Conservation (phyloP, 805 yeast species). For the Zygosaccharomyces lentus region DNA sequence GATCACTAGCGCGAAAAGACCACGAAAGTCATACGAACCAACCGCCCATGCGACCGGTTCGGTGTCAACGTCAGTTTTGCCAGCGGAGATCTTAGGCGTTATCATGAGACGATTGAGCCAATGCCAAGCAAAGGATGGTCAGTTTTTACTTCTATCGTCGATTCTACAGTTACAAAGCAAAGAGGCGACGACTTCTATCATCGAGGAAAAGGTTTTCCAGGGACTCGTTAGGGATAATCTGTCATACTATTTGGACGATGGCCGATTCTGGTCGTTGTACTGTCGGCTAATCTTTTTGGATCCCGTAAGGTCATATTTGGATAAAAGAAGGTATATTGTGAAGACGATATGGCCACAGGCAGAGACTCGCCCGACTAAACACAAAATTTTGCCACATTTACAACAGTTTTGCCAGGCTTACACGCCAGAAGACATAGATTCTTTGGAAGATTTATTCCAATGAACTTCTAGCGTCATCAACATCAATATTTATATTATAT, state of each 20-base stretch:
- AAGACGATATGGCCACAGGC: constrained; percentile 22
- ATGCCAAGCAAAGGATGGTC: constrained; percentile 16
- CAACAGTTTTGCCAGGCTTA: constrained; percentile 25
- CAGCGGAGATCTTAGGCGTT: constrained; percentile 13
- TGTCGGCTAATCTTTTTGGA: constrained; percentile 28
- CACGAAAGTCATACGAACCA: constrained; percentile 18
- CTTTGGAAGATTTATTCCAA: constrained; percentile 15
- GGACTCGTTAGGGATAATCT: constrained; percentile 18
- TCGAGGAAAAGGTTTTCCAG: constrained; percentile 25
- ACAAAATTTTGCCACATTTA: constrained; percentile 5
- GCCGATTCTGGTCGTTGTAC: constrained; percentile 29
- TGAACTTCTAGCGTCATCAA: not conserved
- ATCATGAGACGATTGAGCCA: constrained; percentile 21
- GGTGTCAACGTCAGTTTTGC: constrained; percentile 4
- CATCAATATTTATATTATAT: too few species aligned
- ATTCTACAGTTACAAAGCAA: constrained; percentile 25
- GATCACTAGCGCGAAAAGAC: not conserved
- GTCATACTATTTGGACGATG: constrained; percentile 21
- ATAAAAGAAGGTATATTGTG: constrained; percentile 23
- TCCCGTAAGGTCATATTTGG: constrained; percentile 23
- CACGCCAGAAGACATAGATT: constrained; percentile 30
- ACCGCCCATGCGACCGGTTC: not conserved
- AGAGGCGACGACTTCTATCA: constrained; percentile 20
- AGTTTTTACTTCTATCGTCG: constrained; percentile 18
- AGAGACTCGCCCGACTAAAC: constrained; percentile 12